A percentile compares a stretch with the other conserved stretches of the same genome.
These are phyloP conservation scores for Asclepias syriaca DNA, from an alignment of 257 asterid species.

Conservation along the genomic window DNA sequence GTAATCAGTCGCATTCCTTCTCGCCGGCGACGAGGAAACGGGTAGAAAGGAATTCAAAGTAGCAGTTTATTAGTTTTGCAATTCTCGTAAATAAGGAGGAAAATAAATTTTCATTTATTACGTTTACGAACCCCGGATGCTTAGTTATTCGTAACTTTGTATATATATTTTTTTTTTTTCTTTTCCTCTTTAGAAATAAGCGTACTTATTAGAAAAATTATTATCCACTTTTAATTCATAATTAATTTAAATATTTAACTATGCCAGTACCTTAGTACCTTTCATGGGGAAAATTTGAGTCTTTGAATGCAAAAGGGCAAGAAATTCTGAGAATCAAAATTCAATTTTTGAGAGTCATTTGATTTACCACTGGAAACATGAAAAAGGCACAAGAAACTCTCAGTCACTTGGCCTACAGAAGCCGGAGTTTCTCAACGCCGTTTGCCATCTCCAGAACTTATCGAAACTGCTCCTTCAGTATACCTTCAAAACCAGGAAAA, in stretches of 20 bases:
- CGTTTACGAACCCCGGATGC: not conserved
- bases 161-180: too few species aligned
- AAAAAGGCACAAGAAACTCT: slow-evolving; percentile 7
- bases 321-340: not conserved
- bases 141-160: too few species aligned
- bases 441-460: slow-evolving; percentile 3
- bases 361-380: slow-evolving; percentile 7
- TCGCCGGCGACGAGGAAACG: not conserved
- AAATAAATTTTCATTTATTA: not conserved
- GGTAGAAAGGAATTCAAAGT: not conserved
- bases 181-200: too few species aligned
- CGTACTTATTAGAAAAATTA: too few species aligned
- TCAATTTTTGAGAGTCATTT: not conserved
- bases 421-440: slow-evolving; percentile 11
- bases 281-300: too few species aligned
- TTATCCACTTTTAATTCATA: too few species aligned
- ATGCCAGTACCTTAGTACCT: too few species aligned
- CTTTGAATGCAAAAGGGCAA: too few species aligned
- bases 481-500: slow-evolving; percentile 6
- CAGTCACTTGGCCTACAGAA: slow-evolving; percentile 1
- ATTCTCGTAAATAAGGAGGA: not conserved
- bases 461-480: slow-evolving; percentile 16
- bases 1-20: not conserved
- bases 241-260: too few species aligned
- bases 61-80: not conserved